Percentiles rank a stretch among this genome's conserved stretches.
These are phyloP conservation scores for Phytophthora podocarpi DNA, from an alignment of 352 stramenopile genomes.

Conservation along the genomic window DNA sequence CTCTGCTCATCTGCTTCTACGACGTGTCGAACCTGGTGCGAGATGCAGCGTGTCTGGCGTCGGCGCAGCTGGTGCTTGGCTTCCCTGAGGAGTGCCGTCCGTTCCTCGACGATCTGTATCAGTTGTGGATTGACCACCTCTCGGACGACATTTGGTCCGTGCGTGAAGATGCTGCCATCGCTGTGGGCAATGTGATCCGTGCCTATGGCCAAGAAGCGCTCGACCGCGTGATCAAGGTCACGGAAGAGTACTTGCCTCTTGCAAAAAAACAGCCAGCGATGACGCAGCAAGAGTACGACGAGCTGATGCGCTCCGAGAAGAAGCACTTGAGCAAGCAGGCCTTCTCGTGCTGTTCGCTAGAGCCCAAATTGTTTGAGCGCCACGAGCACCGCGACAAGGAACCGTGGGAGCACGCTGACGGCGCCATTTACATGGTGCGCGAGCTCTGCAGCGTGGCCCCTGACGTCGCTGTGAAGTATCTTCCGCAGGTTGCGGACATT, in stretches of 20 bases:
- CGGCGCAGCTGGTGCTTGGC: constrained; percentile 78
- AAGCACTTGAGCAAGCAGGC: constrained; percentile 93
- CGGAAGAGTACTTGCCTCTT: constrained; percentile 72
- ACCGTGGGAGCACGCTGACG: constrained; percentile 96
- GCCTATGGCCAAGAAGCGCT: constrained; percentile 90
- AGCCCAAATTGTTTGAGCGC: constrained; percentile 92
- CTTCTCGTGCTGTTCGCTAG: constrained; percentile 95
- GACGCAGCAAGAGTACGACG: constrained; percentile 93
- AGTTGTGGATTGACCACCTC: constrained; percentile 94
- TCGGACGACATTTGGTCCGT: constrained; percentile 98
- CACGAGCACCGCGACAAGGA: constrained; percentile 86
- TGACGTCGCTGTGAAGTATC: constrained; percentile 51
- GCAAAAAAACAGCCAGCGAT: constrained; percentile 92
- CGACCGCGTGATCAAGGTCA: constrained; percentile 74
- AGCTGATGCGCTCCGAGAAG: constrained; percentile 90
- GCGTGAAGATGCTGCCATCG: constrained; percentile 94
- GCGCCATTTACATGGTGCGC: constrained; percentile 95
- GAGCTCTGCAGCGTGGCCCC: constrained; percentile 86
- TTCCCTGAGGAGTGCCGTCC: constrained; percentile 88
- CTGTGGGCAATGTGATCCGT: constrained; percentile 92
- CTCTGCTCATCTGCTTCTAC: constrained; percentile 95
- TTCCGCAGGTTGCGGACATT: constrained; percentile 69
- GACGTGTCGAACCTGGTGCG: constrained; percentile 96
- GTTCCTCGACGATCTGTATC: constrained; percentile 88
- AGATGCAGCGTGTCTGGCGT: constrained; percentile 93